A percentile compares a stretch with the other conserved stretches of the same genome.
Conservation (phyloP, 495 filamentous ascomycete genomes). For the Endocarpon pusillum region DNA sequence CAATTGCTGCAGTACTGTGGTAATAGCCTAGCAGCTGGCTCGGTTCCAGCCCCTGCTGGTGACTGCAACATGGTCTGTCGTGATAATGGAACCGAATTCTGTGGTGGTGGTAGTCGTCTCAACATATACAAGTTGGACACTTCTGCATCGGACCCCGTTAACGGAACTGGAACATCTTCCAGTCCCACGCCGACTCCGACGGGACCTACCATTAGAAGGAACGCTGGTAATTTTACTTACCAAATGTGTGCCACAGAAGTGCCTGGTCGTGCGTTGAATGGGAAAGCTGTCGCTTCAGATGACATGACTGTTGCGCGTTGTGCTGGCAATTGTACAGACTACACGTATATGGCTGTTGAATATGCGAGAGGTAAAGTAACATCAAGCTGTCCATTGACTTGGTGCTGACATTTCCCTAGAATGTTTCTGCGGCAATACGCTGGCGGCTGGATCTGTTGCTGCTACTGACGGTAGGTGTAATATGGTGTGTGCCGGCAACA, state of each 20-base stretch:
- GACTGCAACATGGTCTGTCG: conserved; percentile 40
- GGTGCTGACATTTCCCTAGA: conserved; percentile 22
- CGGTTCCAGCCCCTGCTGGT: conserved; percentile 10
- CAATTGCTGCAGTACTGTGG: too few species aligned
- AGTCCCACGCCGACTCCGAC: not conserved
- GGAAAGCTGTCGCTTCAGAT: conserved; percentile 5
- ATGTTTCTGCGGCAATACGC: conserved; percentile 21
- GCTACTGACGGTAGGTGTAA: conserved; percentile 29
- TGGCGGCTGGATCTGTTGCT: conserved; percentile 16
- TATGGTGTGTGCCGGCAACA: conserved; percentile 39
- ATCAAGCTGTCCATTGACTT: too few species aligned
- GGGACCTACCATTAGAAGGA: not conserved
- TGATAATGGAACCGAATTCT: conserved; percentile 36
- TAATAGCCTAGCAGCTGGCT: conserved; percentile 12
- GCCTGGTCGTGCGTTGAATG: conserved; percentile 16
- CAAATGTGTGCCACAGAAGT: conserved; percentile 10
- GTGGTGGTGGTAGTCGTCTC: conserved; percentile 28
- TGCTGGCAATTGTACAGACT: conserved; percentile 3
- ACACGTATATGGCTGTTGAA: conserved; percentile 6
- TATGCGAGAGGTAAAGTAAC: too few species aligned
- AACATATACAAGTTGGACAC: conserved; percentile 11
- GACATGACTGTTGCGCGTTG: conserved; percentile 7
- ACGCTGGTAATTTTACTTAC: conserved; percentile 27
- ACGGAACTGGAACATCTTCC: not conserved
- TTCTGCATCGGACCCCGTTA: conserved; percentile 2